These are phyloP conservation scores for Talaromyces pinophilus DNA, from an alignment of 2,329 filamentous ascomycete genomes.

Conservation along the genomic window DNA sequence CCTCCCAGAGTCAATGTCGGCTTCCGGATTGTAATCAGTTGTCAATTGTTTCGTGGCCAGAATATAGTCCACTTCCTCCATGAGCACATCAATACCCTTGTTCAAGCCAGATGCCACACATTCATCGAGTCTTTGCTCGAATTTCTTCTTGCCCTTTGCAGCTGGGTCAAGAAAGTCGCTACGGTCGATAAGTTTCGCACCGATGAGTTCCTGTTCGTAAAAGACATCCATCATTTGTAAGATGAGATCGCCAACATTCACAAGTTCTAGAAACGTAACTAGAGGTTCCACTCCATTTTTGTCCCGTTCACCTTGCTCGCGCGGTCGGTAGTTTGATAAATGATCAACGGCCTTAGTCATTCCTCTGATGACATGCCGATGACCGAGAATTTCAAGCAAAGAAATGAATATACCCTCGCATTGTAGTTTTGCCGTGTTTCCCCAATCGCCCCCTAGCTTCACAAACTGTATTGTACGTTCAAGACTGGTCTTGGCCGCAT, in stretches of 20 bases:
- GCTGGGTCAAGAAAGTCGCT: constrained; percentile 94
- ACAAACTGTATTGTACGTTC: constrained; percentile 85
- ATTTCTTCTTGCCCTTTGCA: constrained; percentile 93
- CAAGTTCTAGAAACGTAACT: constrained; percentile 92
- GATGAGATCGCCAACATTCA: constrained; percentile 96
- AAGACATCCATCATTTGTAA: constrained; percentile 99
- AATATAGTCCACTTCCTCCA: constrained; percentile 97
- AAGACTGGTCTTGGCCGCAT: constrained; percentile 81
- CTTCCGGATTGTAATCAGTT: constrained; percentile 82
- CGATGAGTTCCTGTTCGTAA: constrained; percentile 90
- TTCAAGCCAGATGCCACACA: constrained; percentile 93
- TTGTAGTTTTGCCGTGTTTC: constrained; percentile 81
- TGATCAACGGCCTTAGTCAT: constrained; percentile 93
- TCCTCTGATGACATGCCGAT: constrained; percentile 83
- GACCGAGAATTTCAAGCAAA: constrained; percentile 79
- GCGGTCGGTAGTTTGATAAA: constrained; percentile 85
- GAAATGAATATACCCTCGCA: constrained; percentile 86
- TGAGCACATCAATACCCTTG: constrained; percentile 96
- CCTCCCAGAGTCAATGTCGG: constrained; percentile 37
- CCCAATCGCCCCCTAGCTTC: constrained; percentile 73
- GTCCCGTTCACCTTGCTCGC: constrained; percentile 66
- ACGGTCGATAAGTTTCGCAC: constrained; percentile 78
- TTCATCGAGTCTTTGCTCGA: constrained; percentile 98
- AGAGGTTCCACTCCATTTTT: constrained; percentile 80
- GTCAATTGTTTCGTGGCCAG: constrained; percentile 83